Conservation (phyloP, 164 flowering plant genomes). For the Berberis thunbergii region DNA sequence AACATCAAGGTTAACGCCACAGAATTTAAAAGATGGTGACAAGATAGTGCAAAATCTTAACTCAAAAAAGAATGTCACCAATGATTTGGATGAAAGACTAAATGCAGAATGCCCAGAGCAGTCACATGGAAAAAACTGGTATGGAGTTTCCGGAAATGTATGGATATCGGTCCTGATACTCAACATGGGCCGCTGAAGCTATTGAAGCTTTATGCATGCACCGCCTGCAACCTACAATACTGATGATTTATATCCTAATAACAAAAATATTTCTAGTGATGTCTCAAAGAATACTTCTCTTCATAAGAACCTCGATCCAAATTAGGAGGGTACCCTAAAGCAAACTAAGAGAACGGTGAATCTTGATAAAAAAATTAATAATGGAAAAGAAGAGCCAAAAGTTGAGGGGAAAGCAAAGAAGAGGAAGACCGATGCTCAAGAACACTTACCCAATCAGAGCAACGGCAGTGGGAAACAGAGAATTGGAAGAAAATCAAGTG, state of each 20-base stretch:
- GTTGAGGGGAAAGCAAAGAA: conserved; percentile 15
- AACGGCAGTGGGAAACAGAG: conserved; percentile 9
- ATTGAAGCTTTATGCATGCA: conserved; percentile 63
- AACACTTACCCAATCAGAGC: conserved; percentile 5
- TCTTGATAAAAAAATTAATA: background rate
- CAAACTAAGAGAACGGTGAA: no score
- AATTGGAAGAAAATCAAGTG: conserved; percentile 7
- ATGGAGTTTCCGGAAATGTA: background rate
- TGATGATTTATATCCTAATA: background rate
- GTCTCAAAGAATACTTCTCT: background rate
- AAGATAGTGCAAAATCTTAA: conserved; percentile 10
- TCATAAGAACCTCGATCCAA: no score
- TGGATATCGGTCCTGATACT: conserved; percentile 68
- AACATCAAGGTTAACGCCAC: conserved; percentile 33
- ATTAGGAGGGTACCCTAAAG: no score
- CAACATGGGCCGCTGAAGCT: conserved; percentile 98
- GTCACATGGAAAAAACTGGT: conserved; percentile 13
- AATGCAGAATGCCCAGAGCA: conserved; percentile 14
- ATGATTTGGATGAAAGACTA: conserved; percentile 30
- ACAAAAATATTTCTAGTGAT: background rate
- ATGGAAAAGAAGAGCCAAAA: conserved; percentile 6
- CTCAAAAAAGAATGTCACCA: conserved; percentile 23
- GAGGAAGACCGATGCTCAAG: conserved; percentile 11
- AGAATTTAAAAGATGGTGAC: conserved; percentile 13
- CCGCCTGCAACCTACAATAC: conserved; percentile 13